A percentile compares a stretch with the other conserved stretches of the same genome.
Conservation (phyloP, 1,284 basidiomycete genomes). For the Xerocomus tenax region DNA sequence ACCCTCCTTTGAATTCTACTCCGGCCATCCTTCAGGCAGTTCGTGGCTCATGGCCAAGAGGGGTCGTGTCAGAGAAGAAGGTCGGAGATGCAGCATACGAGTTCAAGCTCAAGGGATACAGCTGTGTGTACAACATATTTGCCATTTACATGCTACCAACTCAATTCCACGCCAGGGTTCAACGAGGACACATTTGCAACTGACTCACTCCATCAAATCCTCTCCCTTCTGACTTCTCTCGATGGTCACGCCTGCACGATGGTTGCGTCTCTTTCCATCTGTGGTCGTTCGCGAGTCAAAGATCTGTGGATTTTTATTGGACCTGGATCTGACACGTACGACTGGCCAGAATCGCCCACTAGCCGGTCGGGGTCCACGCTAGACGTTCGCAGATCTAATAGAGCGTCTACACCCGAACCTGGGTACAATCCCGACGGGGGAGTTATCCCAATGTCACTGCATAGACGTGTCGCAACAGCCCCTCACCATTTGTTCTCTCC, state of each 20-base stretch:
- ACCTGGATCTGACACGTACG: slow-evolving; percentile 33
- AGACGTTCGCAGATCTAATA: slow-evolving; percentile 30
- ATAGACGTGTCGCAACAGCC: slow-evolving; percentile 27
- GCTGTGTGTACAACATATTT: slow-evolving; percentile 42
- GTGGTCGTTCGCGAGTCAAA: slow-evolving; percentile 60
- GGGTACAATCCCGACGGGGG: slow-evolving; percentile 20
- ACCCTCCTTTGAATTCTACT: slow-evolving; percentile 62
- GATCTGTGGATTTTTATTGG: slow-evolving; percentile 74
- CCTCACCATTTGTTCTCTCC: slow-evolving; percentile 26
- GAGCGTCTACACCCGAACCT: slow-evolving; percentile 29
- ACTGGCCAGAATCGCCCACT: slow-evolving; percentile 32
- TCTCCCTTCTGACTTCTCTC: slow-evolving; percentile 56
- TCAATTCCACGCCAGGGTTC: slow-evolving; percentile 46
- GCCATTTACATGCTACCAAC: slow-evolving; percentile 14
- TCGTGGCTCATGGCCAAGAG: slow-evolving; percentile 67
- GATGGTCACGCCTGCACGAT: slow-evolving; percentile 62
- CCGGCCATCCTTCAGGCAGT: slow-evolving; percentile 74
- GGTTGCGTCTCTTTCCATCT: slow-evolving; percentile 58
- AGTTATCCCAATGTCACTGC: slow-evolving; percentile 26
- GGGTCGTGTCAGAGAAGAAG: slow-evolving; percentile 68
- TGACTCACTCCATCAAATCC: slow-evolving; percentile 67
- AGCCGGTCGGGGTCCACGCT: slow-evolving; percentile 30
- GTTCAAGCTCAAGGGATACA: slow-evolving; percentile 73
- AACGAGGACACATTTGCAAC: slow-evolving; percentile 69
- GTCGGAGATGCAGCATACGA: slow-evolving; percentile 62